Evolutionary conservation across 2,329 filamentous ascomycete species (phyloP).

Genomic region (Nemania serpens): DNA sequence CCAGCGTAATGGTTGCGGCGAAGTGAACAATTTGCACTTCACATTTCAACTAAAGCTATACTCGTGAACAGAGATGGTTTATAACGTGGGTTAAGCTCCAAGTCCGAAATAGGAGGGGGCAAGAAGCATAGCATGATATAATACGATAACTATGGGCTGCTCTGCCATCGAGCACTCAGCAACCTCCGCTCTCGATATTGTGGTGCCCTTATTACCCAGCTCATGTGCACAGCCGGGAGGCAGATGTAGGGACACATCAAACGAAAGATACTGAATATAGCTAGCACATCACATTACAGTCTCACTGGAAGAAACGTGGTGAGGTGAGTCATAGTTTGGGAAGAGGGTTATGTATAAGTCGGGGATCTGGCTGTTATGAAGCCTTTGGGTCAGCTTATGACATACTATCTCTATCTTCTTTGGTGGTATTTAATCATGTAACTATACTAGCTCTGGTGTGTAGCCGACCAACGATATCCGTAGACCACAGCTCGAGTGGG

Average conservation of each 20-base stretch:
- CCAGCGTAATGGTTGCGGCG: too few relatives aligned
- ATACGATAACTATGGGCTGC: not conserved
- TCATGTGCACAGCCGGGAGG: constrained; percentile 9
- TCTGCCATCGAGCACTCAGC: not conserved
- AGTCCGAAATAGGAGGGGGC: too few relatives aligned
- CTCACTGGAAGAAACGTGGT: not conserved
- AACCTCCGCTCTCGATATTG: constrained; percentile 1
- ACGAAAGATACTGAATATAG: not conserved
- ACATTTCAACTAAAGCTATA: not conserved
- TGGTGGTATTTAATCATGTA: not conserved
- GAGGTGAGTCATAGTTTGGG: too few relatives aligned
- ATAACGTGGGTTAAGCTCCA: too few relatives aligned
- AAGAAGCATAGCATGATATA: too few relatives aligned
- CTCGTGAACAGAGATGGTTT: not conserved
- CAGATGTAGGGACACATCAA: not conserved
- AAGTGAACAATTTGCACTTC: too few relatives aligned
- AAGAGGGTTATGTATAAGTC: not conserved
- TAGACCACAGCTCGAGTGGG: too few relatives aligned
- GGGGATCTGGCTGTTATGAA: not conserved
- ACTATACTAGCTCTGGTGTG: not conserved
- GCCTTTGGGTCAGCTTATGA: not conserved
- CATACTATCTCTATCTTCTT: not conserved
- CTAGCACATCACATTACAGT: not conserved
- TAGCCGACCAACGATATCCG: too few relatives aligned
- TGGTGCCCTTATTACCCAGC: constrained; percentile 1